Evolutionary conservation across 164 flowering plant genomes (phyloP), one percentile per base, ranked within the genome.

Genomic region (Pachysandra terminalis): DNA sequence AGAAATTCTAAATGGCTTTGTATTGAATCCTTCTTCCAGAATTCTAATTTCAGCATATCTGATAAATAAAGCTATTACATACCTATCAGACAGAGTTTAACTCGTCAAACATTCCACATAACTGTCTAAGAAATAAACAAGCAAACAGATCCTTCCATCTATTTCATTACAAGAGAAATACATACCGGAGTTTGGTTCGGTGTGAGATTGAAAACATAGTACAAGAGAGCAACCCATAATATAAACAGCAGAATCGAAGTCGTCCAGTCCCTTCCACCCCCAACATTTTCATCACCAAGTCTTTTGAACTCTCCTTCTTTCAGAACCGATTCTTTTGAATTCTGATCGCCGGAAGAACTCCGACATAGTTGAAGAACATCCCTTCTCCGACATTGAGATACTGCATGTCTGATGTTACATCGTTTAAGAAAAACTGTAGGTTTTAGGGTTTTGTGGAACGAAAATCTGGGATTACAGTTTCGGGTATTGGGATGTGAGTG

Each of bases 161-260:
- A 32, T 32, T 32, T 3, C 37, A 32, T 32, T 32, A 22, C 37
- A 5, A 61, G 14, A 45, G 58, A 32, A n/a, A 67, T 15, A 5
- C 59, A 22, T 87, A 94, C 97, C 82, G 98, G 96, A 28, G 96
- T 94, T 68, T 91, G 97, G 73, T 95, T 71, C 6, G 98, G 98
- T 13, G 97, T 56, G 59, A 95, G 91, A 72, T 67, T 69, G 84
- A 89, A 89, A 68, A 85, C 90, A 70, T 94, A 95, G 77, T 81
- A 91, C 80, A 95, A 70, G 32, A 95, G 81, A 10, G 61, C 96
- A 77, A 73, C 87, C 90, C 89, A 91, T 59, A 95, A 73, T 10
- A 70, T 81, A 62, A 87, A 85, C 14, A 95, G 83, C 78, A 95
- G 70, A 65, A 87, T 67, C 13, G 97, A 95, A 45, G 94, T 87